Evolutionary conservation across 352 stramenopile genomes (phyloP), one percentile per base, ranked within the genome.

Genomic region (Phytophthora capsici): DNA sequence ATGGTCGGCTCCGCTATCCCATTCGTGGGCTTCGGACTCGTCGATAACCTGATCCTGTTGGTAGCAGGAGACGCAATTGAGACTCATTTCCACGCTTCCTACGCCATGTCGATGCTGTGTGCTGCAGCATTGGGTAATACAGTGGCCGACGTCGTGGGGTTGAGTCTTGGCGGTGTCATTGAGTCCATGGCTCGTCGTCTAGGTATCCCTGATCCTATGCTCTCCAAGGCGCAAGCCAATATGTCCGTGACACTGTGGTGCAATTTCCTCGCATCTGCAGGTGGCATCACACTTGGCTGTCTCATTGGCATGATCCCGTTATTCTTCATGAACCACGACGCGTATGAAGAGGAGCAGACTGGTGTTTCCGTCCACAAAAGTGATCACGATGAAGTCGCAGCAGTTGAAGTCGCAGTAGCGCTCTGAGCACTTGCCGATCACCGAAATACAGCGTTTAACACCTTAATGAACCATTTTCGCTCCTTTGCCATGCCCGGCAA

Each of bases 41-140:
- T 93, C 1, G 87, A 95, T 73, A 95, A 96, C 66, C 78, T 93
- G 64, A 91, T 96, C 57, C 91, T 94, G 75, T 71, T 96, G 47
- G 77, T 86, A 6, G 93, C 92, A 0, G 96, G 97, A 8, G 96
- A 99, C 59, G 92, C 96, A 32, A 98, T 99, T 56, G 96, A 99
- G 72, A 88, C 88, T 34, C 87, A 95, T 45, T 89, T 99, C 44
- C 95, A 98, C 52, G 80, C 97, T n/a, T 84, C 82, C 23, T 89
- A 98, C 58, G 95, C 94, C 44, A 97, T 99, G 72, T 98, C 93
- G 26, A 98, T 98, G 59, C 86, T 99, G 48, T 98, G 91, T 45
- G 96, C 96, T 16, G 96, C 95, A 2, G 96, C 94, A 10, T 78
- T 99, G 49, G 93, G 95, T 16, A 99, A 99, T 73, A 97, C 97